Evolutionary conservation across 345 rosid genomes (phyloP).

Genomic region (Eucalyptus viminalis): DNA sequence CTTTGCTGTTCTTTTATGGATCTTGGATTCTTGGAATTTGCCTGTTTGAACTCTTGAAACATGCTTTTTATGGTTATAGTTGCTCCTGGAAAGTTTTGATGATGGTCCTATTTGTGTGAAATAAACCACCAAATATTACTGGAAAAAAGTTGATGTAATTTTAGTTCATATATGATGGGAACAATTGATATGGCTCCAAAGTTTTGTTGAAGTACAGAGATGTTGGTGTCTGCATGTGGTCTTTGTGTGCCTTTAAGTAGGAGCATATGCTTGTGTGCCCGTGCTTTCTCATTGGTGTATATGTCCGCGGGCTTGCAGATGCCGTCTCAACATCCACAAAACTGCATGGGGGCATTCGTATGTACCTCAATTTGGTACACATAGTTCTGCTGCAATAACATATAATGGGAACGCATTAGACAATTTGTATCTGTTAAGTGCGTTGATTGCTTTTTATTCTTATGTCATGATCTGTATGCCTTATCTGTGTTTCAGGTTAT

Average conservation of each 20-base stretch:
- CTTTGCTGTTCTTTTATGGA: not conserved
- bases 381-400: not conserved
- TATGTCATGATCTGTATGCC: not conserved
- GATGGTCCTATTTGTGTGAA: not conserved
- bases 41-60: not conserved
- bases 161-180: not conserved
- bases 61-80: not conserved
- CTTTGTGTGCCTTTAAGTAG: not conserved
- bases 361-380: not conserved
- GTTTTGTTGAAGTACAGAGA: not conserved
- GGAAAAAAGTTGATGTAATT: not conserved
- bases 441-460: not conserved
- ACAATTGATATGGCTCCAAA: not conserved
- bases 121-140: not conserved
- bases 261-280: not conserved
- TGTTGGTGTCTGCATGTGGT: not conserved
- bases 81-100: not conserved
- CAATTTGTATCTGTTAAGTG: not conserved
- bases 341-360: not conserved
- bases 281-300: not conserved
- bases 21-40: not conserved
- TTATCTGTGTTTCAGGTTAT: not conserved
- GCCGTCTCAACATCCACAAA: not conserved
- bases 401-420: not conserved
- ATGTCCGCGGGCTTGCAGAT: not conserved